These are phyloP conservation scores for Fagus sylvatica DNA, from an alignment of 306 rosid genomes.

Conservation along the genomic window DNA sequence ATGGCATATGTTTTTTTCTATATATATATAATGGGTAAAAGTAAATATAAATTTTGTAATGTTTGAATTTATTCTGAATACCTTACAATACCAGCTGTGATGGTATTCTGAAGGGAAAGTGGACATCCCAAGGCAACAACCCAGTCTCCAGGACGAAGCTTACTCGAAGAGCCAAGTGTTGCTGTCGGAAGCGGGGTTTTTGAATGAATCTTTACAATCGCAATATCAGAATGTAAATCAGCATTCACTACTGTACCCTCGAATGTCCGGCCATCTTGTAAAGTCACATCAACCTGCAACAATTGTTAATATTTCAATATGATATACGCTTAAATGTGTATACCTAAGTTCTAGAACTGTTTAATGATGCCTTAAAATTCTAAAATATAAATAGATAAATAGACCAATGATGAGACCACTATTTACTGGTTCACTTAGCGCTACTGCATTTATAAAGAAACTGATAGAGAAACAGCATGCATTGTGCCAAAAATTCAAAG, in stretches of 20 bases:
- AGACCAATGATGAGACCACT: not conserved
- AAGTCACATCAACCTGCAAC: slow-evolving; percentile 72
- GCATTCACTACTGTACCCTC: slow-evolving; percentile 77
- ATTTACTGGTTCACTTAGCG: too few relatives aligned
- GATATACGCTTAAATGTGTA: too few relatives aligned
- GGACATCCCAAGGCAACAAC: slow-evolving; percentile 88
- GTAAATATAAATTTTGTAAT: not conserved
- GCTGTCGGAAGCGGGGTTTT: slow-evolving; percentile 87
- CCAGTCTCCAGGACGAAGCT: slow-evolving; percentile 95
- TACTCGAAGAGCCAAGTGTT: slow-evolving; percentile 73
- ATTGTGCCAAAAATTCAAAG: not conserved
- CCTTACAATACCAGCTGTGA: slow-evolving; percentile 96
- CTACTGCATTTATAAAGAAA: not conserved
- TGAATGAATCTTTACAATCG: slow-evolving; percentile 72
- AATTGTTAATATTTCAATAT: slow-evolving; percentile 14
- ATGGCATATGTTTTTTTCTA: too few relatives aligned
- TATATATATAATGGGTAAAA: not conserved
- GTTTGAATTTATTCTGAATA: slow-evolving; percentile 25
- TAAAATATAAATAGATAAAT: not conserved
- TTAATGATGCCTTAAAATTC: not conserved
- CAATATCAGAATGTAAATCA: slow-evolving; percentile 80
- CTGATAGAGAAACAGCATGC: not conserved
- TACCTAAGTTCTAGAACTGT: not conserved
- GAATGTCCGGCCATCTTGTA: slow-evolving; percentile 89
- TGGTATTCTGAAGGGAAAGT: slow-evolving; percentile 82